Evolutionary conservation across 2,329 filamentous ascomycete genomes (phyloP), one percentile per base, ranked within the genome.

Genomic region (Aspergillus uvarum): DNA sequence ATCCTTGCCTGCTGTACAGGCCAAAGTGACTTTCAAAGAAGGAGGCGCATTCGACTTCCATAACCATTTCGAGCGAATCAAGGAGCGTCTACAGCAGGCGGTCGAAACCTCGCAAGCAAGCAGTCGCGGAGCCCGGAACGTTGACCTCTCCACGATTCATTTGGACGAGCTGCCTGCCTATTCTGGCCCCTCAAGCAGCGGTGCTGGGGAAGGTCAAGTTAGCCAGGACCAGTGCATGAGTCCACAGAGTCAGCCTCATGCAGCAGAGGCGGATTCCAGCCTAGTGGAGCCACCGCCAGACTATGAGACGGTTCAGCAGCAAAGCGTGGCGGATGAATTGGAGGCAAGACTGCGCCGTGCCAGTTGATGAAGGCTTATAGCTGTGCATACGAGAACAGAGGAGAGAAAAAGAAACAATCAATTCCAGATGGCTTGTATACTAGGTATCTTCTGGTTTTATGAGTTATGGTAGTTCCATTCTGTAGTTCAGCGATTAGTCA

Each of bases 41-140:
- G 94, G 94, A 48, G 94, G 94, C n/a, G 93, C 93, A 60, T 95
- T 90, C 74, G 92, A 96, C 67, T 98, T 96, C 72, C 89, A 93
- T 69, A 85, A 86, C 54, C 86, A 86, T 55, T 96, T 93, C 71
- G 91, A 96, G 69, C 83, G 89, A 58, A 87, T 97, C 65, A 92
- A 91, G 72, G 93, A 96, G 72, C 85, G 92, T 6, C 79, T 96
- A 58, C 85, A 89, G 65, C 91, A 97, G 69, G 91, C 88, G 7
- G 86, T 92, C 42, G 90, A 95, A 54, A 69, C 71, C 14, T 67
- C 71, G 3, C 68, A 66, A 16, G 76, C 79, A 38, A 77, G 72
- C 50, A 71, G 67, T 21, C 79, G 78, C 22, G 77, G 77, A 4
- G 68, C 80, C 47, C 74, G 74, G 22, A 80, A 76, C n/a, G 79